phyloP scores from a whole-genome alignment of 305 asterid species.

The Solanum chacoense region DNA sequence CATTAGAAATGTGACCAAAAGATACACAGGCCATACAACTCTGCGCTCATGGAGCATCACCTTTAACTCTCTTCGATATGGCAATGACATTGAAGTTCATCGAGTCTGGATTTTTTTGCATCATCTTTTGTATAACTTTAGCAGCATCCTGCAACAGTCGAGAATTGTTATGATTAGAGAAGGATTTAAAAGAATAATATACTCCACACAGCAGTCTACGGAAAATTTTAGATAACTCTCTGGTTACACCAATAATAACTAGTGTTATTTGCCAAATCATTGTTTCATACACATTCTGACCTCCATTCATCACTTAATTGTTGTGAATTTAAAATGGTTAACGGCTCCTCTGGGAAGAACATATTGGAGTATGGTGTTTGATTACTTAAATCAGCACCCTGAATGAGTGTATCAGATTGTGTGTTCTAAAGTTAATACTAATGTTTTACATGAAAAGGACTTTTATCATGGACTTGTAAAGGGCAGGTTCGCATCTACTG shows the following conservation, averaged over 20 bases:
- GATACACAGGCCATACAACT: background rate
- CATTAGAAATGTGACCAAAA: background rate
- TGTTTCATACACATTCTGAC: background rate
- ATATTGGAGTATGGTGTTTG: background rate
- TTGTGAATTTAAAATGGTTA: background rate
- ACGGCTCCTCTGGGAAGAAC: background rate
- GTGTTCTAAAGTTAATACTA: background rate
- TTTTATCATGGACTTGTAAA: background rate
- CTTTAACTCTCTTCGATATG: constrained; percentile 50
- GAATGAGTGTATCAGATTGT: background rate
- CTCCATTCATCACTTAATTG: background rate
- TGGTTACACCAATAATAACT: background rate
- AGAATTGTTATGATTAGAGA: background rate
- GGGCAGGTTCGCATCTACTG: background rate
- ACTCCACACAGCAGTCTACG: background rate
- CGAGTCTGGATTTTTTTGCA: constrained; percentile 63
- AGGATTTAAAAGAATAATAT: background rate
- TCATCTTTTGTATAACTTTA: constrained; percentile 52
- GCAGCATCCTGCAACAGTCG: constrained; percentile 53
- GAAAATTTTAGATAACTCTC: background rate
- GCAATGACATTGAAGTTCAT: constrained; percentile 70
- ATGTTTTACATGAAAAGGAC: background rate
- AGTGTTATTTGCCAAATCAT: background rate
- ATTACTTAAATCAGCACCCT: background rate
- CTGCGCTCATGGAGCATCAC: background rate